phyloP scores from a whole-genome alignment of 768 basidiomycete species.

The Piloderma croceum region DNA sequence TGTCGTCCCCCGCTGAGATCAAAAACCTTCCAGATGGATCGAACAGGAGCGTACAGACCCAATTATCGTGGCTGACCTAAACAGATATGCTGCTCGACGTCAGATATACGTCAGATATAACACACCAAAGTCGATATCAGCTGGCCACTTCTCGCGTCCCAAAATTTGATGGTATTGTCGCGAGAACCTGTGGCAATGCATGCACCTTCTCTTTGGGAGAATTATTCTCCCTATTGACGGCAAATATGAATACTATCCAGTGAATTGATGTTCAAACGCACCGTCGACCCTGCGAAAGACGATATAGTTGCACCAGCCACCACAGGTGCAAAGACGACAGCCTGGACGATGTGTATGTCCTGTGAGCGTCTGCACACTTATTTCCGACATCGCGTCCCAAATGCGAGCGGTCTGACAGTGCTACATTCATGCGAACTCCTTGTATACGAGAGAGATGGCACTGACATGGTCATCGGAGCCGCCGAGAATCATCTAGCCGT shows the following conservation, averaged over 20 bases:
- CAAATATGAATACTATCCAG: too few species aligned
- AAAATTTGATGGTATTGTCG: slow-evolving; percentile 63
- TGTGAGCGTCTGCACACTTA: slow-evolving; percentile 74
- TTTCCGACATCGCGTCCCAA: slow-evolving; percentile 68
- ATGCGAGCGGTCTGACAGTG: slow-evolving; percentile 62
- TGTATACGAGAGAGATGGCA: slow-evolving; percentile 6
- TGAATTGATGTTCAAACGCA: too few species aligned
- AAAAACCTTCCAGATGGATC: slow-evolving; percentile 88
- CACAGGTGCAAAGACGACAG: slow-evolving; percentile 73
- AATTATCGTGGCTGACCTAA: slow-evolving; percentile 83
- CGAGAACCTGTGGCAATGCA: too few species aligned
- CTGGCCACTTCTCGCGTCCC: slow-evolving; percentile 59
- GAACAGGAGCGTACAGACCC: slow-evolving; percentile 84
- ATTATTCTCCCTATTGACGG: too few species aligned
- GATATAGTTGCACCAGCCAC: slow-evolving; percentile 71
- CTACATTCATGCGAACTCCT: slow-evolving; percentile 14
- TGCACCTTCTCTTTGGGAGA: too few species aligned
- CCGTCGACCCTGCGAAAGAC: slow-evolving; percentile 70
- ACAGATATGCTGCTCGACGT: too few species aligned
- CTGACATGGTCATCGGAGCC: slow-evolving; percentile 85
- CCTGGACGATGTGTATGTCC: slow-evolving; percentile 87
- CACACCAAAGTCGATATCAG: too few species aligned
- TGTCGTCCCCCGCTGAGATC: slow-evolving; percentile 89
- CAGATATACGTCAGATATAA: slow-evolving; percentile 5
- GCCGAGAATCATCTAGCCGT: slow-evolving; percentile 70